A percentile compares a stretch with the other conserved stretches of the same genome.
Conservation (phyloP, 345 rosid genomes). For the Sonneratia caseolaris region DNA sequence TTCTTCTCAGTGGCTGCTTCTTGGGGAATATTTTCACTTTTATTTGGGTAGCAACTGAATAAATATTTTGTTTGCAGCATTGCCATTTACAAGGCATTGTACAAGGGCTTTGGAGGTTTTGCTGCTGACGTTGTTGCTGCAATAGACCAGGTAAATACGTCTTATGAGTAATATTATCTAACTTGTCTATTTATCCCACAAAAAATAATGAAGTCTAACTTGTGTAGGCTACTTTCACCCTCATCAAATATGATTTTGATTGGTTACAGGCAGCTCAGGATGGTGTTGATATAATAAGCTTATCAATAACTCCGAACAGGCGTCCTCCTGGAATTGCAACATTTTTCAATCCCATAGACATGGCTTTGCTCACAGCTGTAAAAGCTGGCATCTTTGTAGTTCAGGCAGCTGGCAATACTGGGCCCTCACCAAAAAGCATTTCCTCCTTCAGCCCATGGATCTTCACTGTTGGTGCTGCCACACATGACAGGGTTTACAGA, state of each 20-base stretch:
- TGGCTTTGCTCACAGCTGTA: slow-evolving; percentile 85
- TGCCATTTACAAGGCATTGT: slow-evolving; percentile 89
- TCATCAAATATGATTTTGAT: no score
- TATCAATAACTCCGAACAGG: slow-evolving; percentile 90
- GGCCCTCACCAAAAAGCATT: slow-evolving; percentile 93
- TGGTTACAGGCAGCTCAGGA: slow-evolving; percentile 74
- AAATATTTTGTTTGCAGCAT: slow-evolving; percentile 37
- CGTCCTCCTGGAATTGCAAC: slow-evolving; percentile 94
- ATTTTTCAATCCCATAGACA: slow-evolving; percentile 90
- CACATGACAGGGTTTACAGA: slow-evolving; percentile 71
- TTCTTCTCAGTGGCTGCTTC: background rate
- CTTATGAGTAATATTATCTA: no score
- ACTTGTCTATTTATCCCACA: no score
- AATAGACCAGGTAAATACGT: slow-evolving; percentile 44
- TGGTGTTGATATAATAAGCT: slow-evolving; percentile 88
- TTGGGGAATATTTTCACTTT: no score
- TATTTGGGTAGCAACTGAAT: background rate
- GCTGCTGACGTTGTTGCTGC: slow-evolving; percentile 99
- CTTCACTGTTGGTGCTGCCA: slow-evolving; percentile 84
- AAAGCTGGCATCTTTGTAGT: slow-evolving; percentile 91
- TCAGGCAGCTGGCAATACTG: slow-evolving; percentile 98
- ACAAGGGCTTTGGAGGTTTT: slow-evolving; percentile 93
- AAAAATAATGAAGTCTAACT: no score
- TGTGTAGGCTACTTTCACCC: no score
- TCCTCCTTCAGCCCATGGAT: slow-evolving; percentile 99